Conservation (phyloP, 2,329 filamentous ascomycete genomes). For the Tolypocladium sp. region DNA sequence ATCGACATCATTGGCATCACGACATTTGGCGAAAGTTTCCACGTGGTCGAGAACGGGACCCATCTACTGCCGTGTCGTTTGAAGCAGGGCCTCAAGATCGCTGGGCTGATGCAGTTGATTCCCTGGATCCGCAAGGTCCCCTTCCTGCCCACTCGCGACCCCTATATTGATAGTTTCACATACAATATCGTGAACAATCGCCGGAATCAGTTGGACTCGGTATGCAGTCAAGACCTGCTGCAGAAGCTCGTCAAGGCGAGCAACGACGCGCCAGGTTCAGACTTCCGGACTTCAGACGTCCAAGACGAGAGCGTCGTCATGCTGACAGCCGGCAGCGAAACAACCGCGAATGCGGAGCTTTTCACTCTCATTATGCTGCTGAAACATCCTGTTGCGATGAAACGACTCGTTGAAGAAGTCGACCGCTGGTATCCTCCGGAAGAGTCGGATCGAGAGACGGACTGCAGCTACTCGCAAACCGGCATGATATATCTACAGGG, state of each 20-base stretch:
- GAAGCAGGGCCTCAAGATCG: neutral
- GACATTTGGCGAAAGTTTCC: neutral
- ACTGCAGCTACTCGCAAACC: neutral
- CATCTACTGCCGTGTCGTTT: neutral
- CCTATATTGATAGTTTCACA: constrained; percentile 2
- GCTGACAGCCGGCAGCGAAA: constrained; percentile 2
- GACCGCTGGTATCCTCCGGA: neutral
- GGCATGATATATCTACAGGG: neutral
- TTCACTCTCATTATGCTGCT: neutral
- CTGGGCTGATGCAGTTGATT: neutral
- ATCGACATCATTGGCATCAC: constrained; percentile 1
- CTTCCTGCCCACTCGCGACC: constrained; percentile 1
- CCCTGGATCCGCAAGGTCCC: neutral
- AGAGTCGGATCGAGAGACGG: neutral
- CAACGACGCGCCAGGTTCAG: neutral
- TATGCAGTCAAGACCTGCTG: neutral
- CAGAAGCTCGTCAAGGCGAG: constrained; percentile 1
- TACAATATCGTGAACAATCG: neutral
- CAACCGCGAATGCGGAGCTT: constrained; percentile 1
- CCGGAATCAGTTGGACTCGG: neutral
- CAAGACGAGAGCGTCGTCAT: constrained; percentile 3
- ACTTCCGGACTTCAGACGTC: constrained; percentile 1
- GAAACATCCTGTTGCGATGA: neutral
- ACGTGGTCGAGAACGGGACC: neutral
- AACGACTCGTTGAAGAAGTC: neutral